Conservation (phyloP, 2,329 filamentous ascomycete species). For the Pseudogymnoascus sp. region DNA sequence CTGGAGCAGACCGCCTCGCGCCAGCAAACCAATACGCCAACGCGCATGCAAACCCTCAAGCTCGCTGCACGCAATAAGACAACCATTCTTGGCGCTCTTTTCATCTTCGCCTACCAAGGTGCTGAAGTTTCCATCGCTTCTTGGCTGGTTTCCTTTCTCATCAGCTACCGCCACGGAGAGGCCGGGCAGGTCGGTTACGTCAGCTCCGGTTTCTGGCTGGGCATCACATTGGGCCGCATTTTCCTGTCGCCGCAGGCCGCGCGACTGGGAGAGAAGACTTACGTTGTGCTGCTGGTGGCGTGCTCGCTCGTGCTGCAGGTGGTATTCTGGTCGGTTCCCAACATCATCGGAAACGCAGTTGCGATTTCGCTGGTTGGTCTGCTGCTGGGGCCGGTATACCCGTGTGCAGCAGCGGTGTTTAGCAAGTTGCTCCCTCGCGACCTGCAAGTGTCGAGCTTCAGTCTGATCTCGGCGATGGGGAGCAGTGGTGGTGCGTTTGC, state of each 20-base stretch:
- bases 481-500: conserved; percentile 61
- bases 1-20: conserved; percentile 35
- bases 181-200: conserved; percentile 71
- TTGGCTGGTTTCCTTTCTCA: conserved; percentile 81
- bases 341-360: conserved; percentile 62
- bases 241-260: conserved; percentile 58
- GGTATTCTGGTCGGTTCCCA: conserved; percentile 71
- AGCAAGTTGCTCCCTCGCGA: conserved; percentile 49
- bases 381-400: conserved; percentile 71
- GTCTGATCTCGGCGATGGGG: conserved; percentile 62
- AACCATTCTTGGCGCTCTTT: conserved; percentile 66
- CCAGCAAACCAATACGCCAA: conserved; percentile 15
- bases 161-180: conserved; percentile 60
- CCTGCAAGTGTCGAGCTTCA: conserved; percentile 55
- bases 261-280: conserved; percentile 60
- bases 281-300: conserved; percentile 54
- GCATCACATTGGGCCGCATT: conserved; percentile 71
- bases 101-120: conserved; percentile 82
- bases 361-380: conserved; percentile 63
- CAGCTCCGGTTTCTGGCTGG: conserved; percentile 62
- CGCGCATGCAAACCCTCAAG: conserved; percentile 32
- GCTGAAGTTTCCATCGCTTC: conserved; percentile 77
- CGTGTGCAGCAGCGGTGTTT: conserved; percentile 60
- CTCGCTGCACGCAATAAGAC: conserved; percentile 27
- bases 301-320: conserved; percentile 62